Base-by-base conservation (phyloP, 1,139 yeast genomes). In the Debaryomyces robertsiae region DNA sequence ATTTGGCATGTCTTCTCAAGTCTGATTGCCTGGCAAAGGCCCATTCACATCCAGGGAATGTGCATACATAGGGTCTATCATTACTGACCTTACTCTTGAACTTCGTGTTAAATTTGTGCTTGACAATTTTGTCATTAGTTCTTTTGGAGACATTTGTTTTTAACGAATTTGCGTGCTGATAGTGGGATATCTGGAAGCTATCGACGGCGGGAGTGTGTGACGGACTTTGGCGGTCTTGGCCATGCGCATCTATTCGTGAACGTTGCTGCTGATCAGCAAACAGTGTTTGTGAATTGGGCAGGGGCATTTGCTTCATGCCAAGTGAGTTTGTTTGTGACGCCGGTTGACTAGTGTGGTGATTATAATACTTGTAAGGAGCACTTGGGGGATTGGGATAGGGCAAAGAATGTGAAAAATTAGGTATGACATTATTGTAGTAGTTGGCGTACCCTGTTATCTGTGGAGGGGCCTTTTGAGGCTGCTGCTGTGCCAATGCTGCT, bases 21-120 rank as follows among this genome's bases (percentile, higher is more conserved):
- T 84, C 91, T 36, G 84, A 77, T 44, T 75, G 80, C 37, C 91
- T 64, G 6, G 79, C 73, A 58, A 84, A 84, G 2, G 88, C 69
- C 88, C 90, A 82, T 16, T 65, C 68, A 59, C 93, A 84, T 3
- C 76, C 77, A 1, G 67, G 68, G 41, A 61, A 68, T 1, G 73
- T 54, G 54, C 91, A 84, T n/a, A 64, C 64, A 49, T 67, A 80
- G 3, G 79, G 78, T 37, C 77, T 60, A 22, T 60, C 60, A 18
- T 56, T 45, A 24, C 47, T 39, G 45, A 32, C 39, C 28, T 38
- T 43, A n/a, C 38, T 28, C 36, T 42, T 42, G 14, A 22, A 23
- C 36, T 44, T 40, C 7, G 42, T 28, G 30, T 35, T 38, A 16
- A 39, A 37, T 30, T 42, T 38, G 17, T 34, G 30, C 31, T 39